Evolutionary conservation across 192 early-diverging fungal genomes (phyloP), one percentile per base, ranked within the genome.

Genomic region (Umbelopsis sp.): DNA sequence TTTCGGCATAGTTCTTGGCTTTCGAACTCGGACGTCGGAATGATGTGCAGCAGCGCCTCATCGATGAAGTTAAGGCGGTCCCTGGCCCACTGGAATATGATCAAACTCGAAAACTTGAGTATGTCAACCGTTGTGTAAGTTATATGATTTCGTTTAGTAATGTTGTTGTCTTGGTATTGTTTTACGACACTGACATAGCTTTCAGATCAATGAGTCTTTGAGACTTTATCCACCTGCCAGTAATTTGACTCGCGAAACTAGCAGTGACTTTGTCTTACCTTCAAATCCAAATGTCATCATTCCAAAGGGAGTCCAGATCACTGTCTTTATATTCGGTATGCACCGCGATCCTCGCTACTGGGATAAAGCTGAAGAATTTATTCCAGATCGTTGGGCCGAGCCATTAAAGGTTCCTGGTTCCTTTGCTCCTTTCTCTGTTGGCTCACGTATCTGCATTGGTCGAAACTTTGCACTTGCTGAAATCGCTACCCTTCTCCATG

Each of bases 281-380:
- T 70, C 69, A 0, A 20, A 17, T 3, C 69, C 69, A 14, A 24
- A 70, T 43, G 34, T 52, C 25, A 31, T 70, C 7, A 70, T 70
- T 34, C 69, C 69, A 9, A 54, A 50, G 16, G 36, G 49, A 17
- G 49, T 51, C 49, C 45, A 70, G 29, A 34, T 70, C 9, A 54
- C 49, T 2, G 50, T 50, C 49, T 70, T 53, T 34, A 32, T 70
- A n/a, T 70, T 25, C 12, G 69, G 69, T 20, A 51, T 70, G 69
- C 69, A 70, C 24, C 43, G 69, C 10, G 69, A 70, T 34, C 69
- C 69, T 22, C 22, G 32, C 11, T 70, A 36, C 69, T 70, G 69
- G 69, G 69, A 70, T 38, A 17, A 24, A 3, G 16, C 69, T 10
- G 49, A 70, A 12, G 69, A 70, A 11, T 70, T 52, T 54, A n/a